Evolutionary conservation across 2,329 filamentous ascomycete genomes (phyloP).

Genomic region (Cercospora janseana): DNA sequence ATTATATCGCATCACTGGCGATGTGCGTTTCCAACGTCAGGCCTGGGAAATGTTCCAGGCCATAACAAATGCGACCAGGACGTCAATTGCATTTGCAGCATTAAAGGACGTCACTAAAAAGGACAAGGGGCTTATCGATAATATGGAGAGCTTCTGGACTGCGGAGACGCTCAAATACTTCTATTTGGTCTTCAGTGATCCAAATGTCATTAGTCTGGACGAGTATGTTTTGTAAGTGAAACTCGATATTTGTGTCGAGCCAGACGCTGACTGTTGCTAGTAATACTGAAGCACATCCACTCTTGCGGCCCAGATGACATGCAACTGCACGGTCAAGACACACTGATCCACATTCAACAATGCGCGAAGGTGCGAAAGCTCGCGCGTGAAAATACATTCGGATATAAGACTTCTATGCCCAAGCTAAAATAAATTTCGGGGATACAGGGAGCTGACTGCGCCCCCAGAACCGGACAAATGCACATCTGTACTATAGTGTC

Average conservation of each 20-base stretch:
- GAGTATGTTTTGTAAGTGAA: slow-evolving; percentile 43
- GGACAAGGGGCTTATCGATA: slow-evolving; percentile 49
- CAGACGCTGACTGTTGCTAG: slow-evolving; percentile 11
- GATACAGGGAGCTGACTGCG: too few relatives aligned
- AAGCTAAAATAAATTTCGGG: too few relatives aligned
- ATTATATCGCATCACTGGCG: slow-evolving; percentile 71
- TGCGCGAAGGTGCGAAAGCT: too few relatives aligned
- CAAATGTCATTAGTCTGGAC: slow-evolving; percentile 59
- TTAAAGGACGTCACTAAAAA: slow-evolving; percentile 63
- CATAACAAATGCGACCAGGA: slow-evolving; percentile 60
- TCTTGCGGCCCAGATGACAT: slow-evolving; percentile 20
- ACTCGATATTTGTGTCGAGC: too few relatives aligned
- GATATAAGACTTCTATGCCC: too few relatives aligned
- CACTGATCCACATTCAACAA: too few relatives aligned
- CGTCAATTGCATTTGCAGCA: slow-evolving; percentile 63
- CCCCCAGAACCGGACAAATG: too few relatives aligned
- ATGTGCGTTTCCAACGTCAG: slow-evolving; percentile 62
- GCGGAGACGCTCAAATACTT: slow-evolving; percentile 68
- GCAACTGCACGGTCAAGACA: too few relatives aligned
- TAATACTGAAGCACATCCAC: slow-evolving; percentile 48
- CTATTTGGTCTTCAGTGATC: slow-evolving; percentile 62
- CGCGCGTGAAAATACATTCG: too few relatives aligned
- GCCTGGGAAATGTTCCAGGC: slow-evolving; percentile 74
- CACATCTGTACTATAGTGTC: too few relatives aligned
- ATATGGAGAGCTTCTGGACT: slow-evolving; percentile 74